Percentiles rank a stretch among this genome's conserved stretches.
Evolutionary conservation across 2,329 filamentous ascomycete genomes (phyloP).

Genomic region (Hymenoscyphus fructigenus): DNA sequence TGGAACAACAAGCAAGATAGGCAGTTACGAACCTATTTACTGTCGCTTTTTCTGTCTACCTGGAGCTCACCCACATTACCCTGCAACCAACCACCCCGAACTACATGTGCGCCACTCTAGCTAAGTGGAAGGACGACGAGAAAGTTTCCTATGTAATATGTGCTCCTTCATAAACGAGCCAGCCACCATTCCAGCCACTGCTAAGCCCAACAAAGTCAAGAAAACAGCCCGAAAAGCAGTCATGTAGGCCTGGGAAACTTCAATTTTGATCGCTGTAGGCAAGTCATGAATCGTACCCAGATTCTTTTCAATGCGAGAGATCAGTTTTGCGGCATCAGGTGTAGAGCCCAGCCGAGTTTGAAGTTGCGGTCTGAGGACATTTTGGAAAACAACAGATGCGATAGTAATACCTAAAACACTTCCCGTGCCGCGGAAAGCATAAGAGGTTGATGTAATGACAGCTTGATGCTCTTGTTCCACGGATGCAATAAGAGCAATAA

Average conservation of each 20-base stretch:
- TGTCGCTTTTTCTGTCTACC: too few relatives aligned
- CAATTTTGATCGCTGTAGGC: neutral
- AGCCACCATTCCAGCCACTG: neutral
- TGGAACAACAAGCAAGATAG: too few relatives aligned
- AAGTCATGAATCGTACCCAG: slow-evolving; percentile 6
- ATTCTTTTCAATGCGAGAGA: slow-evolving; percentile 2
- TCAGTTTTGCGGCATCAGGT: neutral
- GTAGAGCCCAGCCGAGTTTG: neutral
- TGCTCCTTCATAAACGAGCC: slow-evolving; percentile 10
- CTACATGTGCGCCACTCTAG: too few relatives aligned
- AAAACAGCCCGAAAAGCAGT: slow-evolving; percentile 7
- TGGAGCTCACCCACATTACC: too few relatives aligned
- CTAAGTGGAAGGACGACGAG: neutral
- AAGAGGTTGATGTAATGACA: slow-evolving; percentile 72
- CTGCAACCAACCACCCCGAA: too few relatives aligned
- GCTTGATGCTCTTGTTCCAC: slow-evolving; percentile 65
- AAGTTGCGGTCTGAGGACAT: neutral
- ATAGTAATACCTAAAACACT: slow-evolving; percentile 61
- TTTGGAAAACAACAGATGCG: slow-evolving; percentile 20
- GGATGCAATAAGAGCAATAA: slow-evolving; percentile 70
- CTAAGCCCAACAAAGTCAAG: slow-evolving; percentile 4
- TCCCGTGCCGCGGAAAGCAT: slow-evolving; percentile 74
- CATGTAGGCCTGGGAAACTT: slow-evolving; percentile 9
- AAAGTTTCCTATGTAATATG: slow-evolving; percentile 5
- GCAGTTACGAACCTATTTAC: too few relatives aligned